These are phyloP conservation scores for Phytophthora macrochlamydospora DNA, from an alignment of 352 stramenopile genomes.

Conservation along the genomic window DNA sequence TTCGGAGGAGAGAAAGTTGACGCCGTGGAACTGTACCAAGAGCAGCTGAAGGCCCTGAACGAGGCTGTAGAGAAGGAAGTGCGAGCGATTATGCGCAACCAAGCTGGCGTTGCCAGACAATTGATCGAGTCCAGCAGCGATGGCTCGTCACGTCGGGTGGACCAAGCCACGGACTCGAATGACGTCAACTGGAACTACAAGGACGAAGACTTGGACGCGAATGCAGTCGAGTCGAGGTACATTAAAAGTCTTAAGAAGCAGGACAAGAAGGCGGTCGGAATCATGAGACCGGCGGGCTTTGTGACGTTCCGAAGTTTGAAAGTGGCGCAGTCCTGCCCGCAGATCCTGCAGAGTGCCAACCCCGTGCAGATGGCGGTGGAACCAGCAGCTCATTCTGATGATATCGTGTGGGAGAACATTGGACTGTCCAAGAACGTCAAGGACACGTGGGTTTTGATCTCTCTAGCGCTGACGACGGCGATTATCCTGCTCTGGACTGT, in stretches of 20 bases:
- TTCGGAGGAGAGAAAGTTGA: constrained; percentile 62
- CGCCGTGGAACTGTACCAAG: constrained; percentile 72
- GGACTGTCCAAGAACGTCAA: constrained; percentile 79
- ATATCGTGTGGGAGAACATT: constrained; percentile 85
- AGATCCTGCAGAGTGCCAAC: constrained; percentile 77
- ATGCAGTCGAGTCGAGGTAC: constrained; percentile 57
- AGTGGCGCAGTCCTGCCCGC: constrained; percentile 73
- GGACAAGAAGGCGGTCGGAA: constrained; percentile 45
- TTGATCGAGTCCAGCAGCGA: constrained; percentile 59
- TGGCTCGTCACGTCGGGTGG: constrained; percentile 28
- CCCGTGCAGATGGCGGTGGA: constrained; percentile 78
- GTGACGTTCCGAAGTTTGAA: constrained; percentile 84
- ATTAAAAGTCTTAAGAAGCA: constrained; percentile 55
- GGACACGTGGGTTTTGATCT: constrained; percentile 73
- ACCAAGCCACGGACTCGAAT: constrained; percentile 30
- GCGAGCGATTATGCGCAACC: constrained; percentile 65
- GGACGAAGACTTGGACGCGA: constrained; percentile 40
- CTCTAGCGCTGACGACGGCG: constrained; percentile 51
- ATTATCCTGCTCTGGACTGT: constrained; percentile 89
- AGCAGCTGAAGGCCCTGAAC: constrained; percentile 75
- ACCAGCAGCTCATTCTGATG: constrained; percentile 59
- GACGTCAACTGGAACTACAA: constrained; percentile 32
- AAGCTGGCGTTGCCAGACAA: constrained; percentile 60
- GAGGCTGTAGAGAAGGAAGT: constrained; percentile 80
- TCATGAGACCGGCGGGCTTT: constrained; percentile 80